phyloP scores from a whole-genome alignment of 176 grass and related monocot genomes.

The Aegilops sharonensis region DNA sequence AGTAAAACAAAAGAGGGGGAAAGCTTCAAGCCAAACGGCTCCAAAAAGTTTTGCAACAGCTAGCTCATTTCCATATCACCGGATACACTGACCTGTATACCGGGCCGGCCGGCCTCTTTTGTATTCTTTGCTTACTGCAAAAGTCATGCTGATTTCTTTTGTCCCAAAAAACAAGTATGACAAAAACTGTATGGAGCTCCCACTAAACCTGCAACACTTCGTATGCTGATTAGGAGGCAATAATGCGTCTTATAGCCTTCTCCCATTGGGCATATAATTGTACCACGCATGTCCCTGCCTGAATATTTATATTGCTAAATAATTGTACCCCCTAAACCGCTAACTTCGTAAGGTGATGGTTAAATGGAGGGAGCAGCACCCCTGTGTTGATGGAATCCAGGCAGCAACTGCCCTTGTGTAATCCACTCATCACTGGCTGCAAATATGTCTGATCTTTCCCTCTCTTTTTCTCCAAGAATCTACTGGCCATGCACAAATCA shows the following conservation, averaged over 20 bases:
- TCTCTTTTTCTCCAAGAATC: background rate
- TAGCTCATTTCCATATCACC: background rate
- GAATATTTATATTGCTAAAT: background rate
- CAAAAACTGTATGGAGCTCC: conserved; percentile 10
- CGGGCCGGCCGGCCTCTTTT: background rate
- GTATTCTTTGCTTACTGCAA: background rate
- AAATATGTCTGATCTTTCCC: background rate
- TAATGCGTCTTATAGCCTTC: background rate
- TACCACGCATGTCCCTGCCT: background rate
- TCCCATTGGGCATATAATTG: background rate
- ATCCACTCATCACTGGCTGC: background rate
- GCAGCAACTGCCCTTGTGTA: conserved; percentile 38
- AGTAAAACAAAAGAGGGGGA: conserved; percentile 13
- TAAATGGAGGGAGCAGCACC: conserved; percentile 29
- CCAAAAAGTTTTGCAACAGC: conserved; percentile 25
- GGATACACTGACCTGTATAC: background rate
- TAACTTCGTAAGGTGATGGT: background rate
- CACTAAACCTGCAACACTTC: conserved; percentile 41
- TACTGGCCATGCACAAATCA: conserved; percentile 25
- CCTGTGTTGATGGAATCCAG: conserved; percentile 53
- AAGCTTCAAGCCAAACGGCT: conserved; percentile 13
- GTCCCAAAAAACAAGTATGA: background rate
- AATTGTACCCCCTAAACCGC: background rate
- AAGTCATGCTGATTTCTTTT: background rate
- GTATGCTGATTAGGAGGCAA: conserved; percentile 49